Base-by-base conservation (phyloP, 2,329 filamentous ascomycete genomes). In the Pestalotiopsis sp. region DNA sequence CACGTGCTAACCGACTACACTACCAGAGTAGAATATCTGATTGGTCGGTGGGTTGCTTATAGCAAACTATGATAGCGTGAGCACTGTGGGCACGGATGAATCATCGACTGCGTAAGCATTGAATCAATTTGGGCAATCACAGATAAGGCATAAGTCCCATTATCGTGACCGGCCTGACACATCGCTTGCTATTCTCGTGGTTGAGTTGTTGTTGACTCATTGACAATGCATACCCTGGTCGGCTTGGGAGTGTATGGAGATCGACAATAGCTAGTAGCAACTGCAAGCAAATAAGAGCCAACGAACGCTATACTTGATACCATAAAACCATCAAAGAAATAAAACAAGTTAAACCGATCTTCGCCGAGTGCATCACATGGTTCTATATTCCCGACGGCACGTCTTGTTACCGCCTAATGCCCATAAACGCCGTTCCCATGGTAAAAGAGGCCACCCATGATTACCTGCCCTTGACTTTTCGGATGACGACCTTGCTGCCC, bases 401-500 rank as follows among this genome's bases (percentile, higher is more conserved):
- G 14, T 59, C 14, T 59, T 59, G 13, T 17, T 36, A 13, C 57
- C 57, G 11, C 38, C 27, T 62, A 3, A 62, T 7, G 25, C 17
- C n/a, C 59, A 14, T 62, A 27, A 36, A 45, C 23, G 20, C 27
- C 39, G 4, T 7, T 17, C 59, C 59, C 31, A 36, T 36, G 31
- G 59, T 41, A 38, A 27, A 62, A 38, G 2, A 41, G 31, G 38
- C 58, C 67, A 31, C 25, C 31, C 67, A 36, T 66, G 67, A n/a
- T 67, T 74, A 82, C 73, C 79, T 80, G 61, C 79, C 81, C 75
- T 81, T 85, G 20, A 86, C 80, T 75, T 81, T 87, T 67, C 92
- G 88, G 77, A 98, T 95, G n/a, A 94, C 84, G 39, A 98, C 91
- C 75, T 83, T 92, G 58, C 87, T 85, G 4, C 88, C 91, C 56